These are phyloP conservation scores for Leersia perrieri DNA, from an alignment of 176 grass and related monocot genomes.

Conservation along the genomic window DNA sequence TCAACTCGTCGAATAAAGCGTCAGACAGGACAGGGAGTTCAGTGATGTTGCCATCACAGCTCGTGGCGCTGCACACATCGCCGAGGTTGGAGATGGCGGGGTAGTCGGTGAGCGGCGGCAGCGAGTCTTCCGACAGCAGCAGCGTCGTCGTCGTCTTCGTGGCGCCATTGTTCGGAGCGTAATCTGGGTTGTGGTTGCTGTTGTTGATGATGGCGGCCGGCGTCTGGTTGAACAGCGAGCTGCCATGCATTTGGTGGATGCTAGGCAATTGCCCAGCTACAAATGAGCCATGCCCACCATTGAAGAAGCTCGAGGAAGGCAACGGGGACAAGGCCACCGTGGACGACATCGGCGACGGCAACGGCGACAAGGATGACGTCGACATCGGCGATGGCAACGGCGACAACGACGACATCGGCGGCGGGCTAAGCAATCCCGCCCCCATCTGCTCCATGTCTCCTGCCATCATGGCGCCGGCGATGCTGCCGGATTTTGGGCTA, in stretches of 20 bases:
- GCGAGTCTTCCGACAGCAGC: slow-evolving; percentile 47
- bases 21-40: slow-evolving; percentile 55
- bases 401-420: slow-evolving; percentile 47
- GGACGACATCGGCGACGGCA: slow-evolving; percentile 47
- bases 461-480: slow-evolving; percentile 29
- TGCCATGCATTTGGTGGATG: slow-evolving; percentile 59
- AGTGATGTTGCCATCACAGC: slow-evolving; percentile 59
- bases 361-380: slow-evolving; percentile 26
- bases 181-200: slow-evolving; percentile 30
- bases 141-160: slow-evolving; percentile 34
- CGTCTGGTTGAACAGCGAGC: slow-evolving; percentile 54
- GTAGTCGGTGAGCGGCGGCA: slow-evolving; percentile 72
- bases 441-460: slow-evolving; percentile 56
- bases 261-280: slow-evolving; percentile 37
- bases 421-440: slow-evolving; percentile 46
- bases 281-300: slow-evolving; percentile 32
- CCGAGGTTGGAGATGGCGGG: slow-evolving; percentile 57
- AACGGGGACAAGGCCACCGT: slow-evolving; percentile 38
- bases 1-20: slow-evolving; percentile 65
- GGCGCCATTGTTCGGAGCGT: slow-evolving; percentile 31
- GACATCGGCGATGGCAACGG: slow-evolving; percentile 38
- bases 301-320: slow-evolving; percentile 42
- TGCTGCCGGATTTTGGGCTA: slow-evolving; percentile 43
- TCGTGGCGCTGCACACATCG: slow-evolving; percentile 66
- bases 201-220: slow-evolving; percentile 26